Percentiles rank a stretch among this genome's conserved stretches.
Conservation (phyloP, 2,329 filamentous ascomycete species). For the Phialophora verrucosa region DNA sequence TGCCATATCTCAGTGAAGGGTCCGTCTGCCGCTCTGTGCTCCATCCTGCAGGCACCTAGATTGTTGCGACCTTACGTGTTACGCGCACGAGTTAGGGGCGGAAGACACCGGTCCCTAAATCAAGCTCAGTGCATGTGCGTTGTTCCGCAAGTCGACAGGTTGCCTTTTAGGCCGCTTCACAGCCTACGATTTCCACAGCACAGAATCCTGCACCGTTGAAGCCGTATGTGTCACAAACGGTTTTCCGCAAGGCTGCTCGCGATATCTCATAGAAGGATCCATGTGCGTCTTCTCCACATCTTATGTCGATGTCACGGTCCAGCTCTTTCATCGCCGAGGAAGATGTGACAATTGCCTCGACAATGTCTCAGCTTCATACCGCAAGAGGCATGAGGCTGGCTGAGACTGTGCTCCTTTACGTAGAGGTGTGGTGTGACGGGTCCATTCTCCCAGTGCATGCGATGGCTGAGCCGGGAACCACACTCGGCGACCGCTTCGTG, state of each 20-base stretch:
- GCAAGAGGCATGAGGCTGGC: constrained; percentile 2
- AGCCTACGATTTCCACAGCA: neutral
- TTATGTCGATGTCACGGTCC: neutral
- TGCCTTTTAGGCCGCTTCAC: neutral
- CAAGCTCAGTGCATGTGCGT: neutral
- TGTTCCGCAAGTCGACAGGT: neutral
- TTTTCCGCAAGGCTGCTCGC: neutral
- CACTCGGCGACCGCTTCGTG: neutral
- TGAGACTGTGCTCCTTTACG: neutral
- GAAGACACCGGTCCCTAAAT: no score
- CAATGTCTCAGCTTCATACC: constrained; percentile 1
- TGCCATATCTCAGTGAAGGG: no score
- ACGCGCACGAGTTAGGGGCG: no score
- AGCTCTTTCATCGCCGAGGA: neutral
- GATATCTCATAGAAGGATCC: neutral
- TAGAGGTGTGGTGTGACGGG: neutral
- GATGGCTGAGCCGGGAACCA: constrained; percentile 12
- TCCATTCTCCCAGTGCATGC: neutral
- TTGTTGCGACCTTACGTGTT: no score
- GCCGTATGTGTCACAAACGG: neutral
- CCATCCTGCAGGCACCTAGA: no score
- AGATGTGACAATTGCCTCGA: neutral
- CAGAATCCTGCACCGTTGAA: neutral
- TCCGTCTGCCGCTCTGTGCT: no score
- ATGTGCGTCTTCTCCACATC: neutral